Evolutionary conservation across 352 stramenopile species (phyloP), one percentile per base, ranked within the genome.

Genomic region (Pythium aphanidermatum): DNA sequence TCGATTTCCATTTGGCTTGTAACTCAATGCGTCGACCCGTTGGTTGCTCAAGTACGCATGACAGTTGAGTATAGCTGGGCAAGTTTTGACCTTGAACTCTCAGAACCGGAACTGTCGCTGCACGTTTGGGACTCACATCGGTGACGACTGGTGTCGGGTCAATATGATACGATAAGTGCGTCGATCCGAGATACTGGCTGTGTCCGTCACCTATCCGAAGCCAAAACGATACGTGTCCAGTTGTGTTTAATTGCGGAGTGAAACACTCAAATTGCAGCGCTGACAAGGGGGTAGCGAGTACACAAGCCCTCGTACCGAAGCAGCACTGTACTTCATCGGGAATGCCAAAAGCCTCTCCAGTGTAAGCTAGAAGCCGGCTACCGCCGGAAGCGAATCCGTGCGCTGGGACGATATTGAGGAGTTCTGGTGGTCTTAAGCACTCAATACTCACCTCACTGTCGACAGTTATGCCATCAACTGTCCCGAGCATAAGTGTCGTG

Each of bases 1-100:
- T 42, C 3, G 53, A 62, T 33, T 56, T 56, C 40, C 53, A 56
- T 5, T 26, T 26, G 16, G 46, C 46, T 3, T 45, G 14, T 24
- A 56, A 5, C 32, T 50, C 32, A 2, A 52, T 26, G n/a, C 19
- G 40, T 14, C 10, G 20, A 5, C 35, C 32, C n/a, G n/a, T n/a
- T 9, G 3, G 19, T 12, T 24, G 17, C 2, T 46, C n/a, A 16
- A 62, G 17, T 2, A 40, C n/a, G 29, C 53, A 62, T 2, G 11
- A 6, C 5, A 56, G 20, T 11, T 27, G 0, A 8, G 25, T 27
- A 3, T 17, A 26, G 12, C 56, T 29, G 5, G 53, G 53, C 4
- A 62, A 19, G 34, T 56, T 48, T 11, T 37, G 10, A 19, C 52
- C 52, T 17, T 30, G 45, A 14, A 60, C 24, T 4, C 46, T 37